Base-by-base conservation (phyloP, 768 basidiomycete species). In the Suillus bovinus region DNA sequence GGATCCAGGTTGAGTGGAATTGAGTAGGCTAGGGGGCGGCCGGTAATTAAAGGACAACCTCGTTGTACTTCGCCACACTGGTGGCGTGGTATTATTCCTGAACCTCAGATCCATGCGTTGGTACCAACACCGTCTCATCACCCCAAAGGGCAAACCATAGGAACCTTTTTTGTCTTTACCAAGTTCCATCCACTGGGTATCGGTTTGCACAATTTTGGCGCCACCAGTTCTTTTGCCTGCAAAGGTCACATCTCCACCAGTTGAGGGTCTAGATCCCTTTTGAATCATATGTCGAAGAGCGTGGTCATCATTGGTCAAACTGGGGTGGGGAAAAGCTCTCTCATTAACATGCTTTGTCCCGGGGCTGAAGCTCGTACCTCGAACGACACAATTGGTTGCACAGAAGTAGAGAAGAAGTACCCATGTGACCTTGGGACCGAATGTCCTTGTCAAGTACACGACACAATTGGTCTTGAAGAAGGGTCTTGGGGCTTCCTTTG, bases 311-410 rank as follows among this genome's bases (percentile, higher is more conserved):
- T 56, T 27, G 55, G 55, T 9, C 55, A 38, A 11, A 13, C 24
- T 20, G 55, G 55, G 24, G 31, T 7, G 24, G 55, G 55, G 24
- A 56, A 20, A 27, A 38, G 36, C 36, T 56, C 55, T 1, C 36
- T 56, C 36, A 7, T 56, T 5, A 56, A 56, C 6, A 56, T 56
- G 55, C 17, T 56, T 56, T 38, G 24, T 8, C 17, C 8, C 1
- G 1, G 0, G 4, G 53, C 22, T 34, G 16, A n/a, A 1, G 34
- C 33, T 22, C 1, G 0, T 54, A 5, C 8, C 2, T 34, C 33
- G 14, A 1, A 1, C 6, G 16, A 56, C 3, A 1, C 24, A 27
- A 3, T 0, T 0, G 10, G 24, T 6, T 56, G 54, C 54, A 56
- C 54, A 7, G 2, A 0, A 8, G 1, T 0, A 38, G 36, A 7